Conservation (phyloP, 1,284 basidiomycete species). For the Trichosporon sp. region DNA sequence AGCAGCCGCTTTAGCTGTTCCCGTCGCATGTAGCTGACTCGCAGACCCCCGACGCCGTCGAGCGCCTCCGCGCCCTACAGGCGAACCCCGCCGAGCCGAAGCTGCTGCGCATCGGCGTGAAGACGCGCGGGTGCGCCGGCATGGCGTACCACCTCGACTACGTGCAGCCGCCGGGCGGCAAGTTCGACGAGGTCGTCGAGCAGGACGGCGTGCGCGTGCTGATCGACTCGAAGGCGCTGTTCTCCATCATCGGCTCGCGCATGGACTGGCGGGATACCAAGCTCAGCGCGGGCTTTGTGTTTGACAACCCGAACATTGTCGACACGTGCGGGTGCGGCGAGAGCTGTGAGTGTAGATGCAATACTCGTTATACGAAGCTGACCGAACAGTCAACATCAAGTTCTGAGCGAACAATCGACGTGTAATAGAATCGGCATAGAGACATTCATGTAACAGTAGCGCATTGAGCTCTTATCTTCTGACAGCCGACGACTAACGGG, state of each 20-base stretch:
- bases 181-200: conserved; percentile 96
- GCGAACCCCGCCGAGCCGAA: conserved; percentile 59
- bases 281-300: conserved; percentile 57
- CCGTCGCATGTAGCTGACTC: neutral
- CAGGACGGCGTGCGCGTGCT: conserved; percentile 90
- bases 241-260: conserved; percentile 95
- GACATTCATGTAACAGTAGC: conserved; percentile 9
- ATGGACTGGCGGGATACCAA: conserved; percentile 98
- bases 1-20: too few relatives aligned
- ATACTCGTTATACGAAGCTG: neutral
- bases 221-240: conserved; percentile 95
- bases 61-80: conserved; percentile 65
- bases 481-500: too few relatives aligned
- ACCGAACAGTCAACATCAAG: conserved; percentile 13
- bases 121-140: conserved; percentile 98
- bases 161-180: conserved; percentile 74
- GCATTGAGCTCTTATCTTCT: too few relatives aligned
- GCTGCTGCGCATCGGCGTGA: conserved; percentile 88
- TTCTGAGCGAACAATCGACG: conserved; percentile 3
- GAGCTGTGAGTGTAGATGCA: conserved; percentile 26
- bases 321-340: conserved; percentile 49
- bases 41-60: conserved; percentile 77
- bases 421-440: neutral
- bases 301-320: conserved; percentile 49
- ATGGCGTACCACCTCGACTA: conserved; percentile 97